Evolutionary conservation across 306 rosid species (phyloP).

Genomic region (Cyamopsis tetragonoloba): DNA sequence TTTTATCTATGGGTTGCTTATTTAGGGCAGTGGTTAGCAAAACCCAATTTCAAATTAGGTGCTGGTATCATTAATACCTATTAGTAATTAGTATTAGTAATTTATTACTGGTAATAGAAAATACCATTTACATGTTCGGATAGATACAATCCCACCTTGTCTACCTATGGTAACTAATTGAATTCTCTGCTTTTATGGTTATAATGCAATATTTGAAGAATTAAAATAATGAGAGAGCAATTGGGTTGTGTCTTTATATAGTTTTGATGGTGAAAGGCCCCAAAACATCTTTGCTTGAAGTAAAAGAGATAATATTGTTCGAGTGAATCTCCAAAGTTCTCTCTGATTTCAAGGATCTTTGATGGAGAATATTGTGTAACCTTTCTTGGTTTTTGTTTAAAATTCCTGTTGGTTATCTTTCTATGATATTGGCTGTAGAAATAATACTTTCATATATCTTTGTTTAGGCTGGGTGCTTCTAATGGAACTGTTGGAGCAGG

Average conservation of each 20-base stretch:
- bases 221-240: neutral
- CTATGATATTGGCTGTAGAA: constrained; percentile 18
- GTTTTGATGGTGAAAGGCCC: constrained; percentile 8
- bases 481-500: constrained; percentile 69
- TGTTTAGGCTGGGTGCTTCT: constrained; percentile 55
- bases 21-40: no score
- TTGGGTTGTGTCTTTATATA: neutral
- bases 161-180: constrained; percentile 15
- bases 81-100: neutral
- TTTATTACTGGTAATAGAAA: constrained; percentile 2
- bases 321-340: constrained; percentile 3
- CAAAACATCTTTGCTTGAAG: neutral
- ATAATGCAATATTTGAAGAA: neutral
- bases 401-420: constrained; percentile 19
- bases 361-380: constrained; percentile 12
- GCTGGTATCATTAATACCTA: no score
- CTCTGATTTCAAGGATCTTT: constrained; percentile 21
- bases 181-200: neutral
- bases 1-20: no score
- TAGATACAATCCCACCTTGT: neutral
- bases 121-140: neutral
- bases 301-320: neutral
- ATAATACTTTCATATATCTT: constrained; percentile 20
- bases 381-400: neutral
- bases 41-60: neutral